Evolutionary conservation across 768 basidiomycete species (phyloP).

Genomic region (Suillus brevipes): DNA sequence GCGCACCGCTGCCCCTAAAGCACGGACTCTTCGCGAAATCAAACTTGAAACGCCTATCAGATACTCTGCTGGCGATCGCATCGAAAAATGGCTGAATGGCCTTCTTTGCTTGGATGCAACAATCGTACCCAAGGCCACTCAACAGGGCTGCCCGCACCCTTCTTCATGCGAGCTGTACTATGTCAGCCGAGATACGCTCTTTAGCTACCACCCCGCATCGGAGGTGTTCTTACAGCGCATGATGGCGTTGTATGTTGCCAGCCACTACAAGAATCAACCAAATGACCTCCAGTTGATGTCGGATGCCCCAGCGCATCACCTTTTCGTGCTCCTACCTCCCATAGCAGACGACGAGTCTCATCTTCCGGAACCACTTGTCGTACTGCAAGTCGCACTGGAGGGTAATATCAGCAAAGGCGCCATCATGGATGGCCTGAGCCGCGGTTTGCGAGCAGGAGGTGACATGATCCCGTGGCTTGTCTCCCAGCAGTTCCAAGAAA

Average conservation of each 20-base stretch:
- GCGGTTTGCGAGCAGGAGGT: slow-evolving; percentile 85
- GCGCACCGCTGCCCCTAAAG: slow-evolving; percentile 60
- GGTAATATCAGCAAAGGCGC: slow-evolving; percentile 85
- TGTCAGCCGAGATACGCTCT: slow-evolving; percentile 93
- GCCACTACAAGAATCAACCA: slow-evolving; percentile 98
- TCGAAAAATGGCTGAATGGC: slow-evolving; percentile 93
- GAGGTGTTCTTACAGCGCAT: slow-evolving; percentile 97
- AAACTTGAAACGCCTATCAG: slow-evolving; percentile 95
- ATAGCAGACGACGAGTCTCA: slow-evolving; percentile 87
- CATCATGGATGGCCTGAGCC: slow-evolving; percentile 81
- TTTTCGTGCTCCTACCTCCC: slow-evolving; percentile 94
- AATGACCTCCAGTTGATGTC: slow-evolving; percentile 98
- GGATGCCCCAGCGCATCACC: slow-evolving; percentile 94
- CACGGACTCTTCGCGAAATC: slow-evolving; percentile 83
- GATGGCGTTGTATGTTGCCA: slow-evolving; percentile 97
- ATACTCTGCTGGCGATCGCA: slow-evolving; percentile 80
- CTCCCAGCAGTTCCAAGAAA: slow-evolving; percentile 94
- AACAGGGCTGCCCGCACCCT: slow-evolving; percentile 91
- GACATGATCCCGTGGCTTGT: slow-evolving; percentile 99
- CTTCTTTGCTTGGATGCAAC: slow-evolving; percentile 91
- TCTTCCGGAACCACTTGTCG: slow-evolving; percentile 93
- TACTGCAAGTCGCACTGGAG: slow-evolving; percentile 94
- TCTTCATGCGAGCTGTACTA: slow-evolving; percentile 93
- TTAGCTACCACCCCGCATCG: slow-evolving; percentile 96
- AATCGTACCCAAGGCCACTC: slow-evolving; percentile 45